Conservation (phyloP, 257 asterid species). For the Primulina huaijiensis region DNA sequence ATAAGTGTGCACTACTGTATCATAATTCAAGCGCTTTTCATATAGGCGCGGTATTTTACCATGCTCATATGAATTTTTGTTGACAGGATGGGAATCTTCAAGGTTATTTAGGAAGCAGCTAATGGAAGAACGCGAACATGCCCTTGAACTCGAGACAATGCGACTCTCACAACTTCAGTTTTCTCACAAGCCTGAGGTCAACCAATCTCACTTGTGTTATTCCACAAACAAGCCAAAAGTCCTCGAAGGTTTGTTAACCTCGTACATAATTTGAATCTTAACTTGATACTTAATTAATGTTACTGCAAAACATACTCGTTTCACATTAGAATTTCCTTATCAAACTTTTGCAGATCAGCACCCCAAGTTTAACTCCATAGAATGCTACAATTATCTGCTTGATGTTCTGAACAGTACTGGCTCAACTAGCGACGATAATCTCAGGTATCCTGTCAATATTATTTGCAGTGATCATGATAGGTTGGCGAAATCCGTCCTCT, state of each 20-base stretch:
- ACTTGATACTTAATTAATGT: not conserved
- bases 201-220: conserved; percentile 35
- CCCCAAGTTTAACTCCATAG: conserved; percentile 43
- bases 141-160: conserved; percentile 51
- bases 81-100: conserved; percentile 54
- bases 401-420: conserved; percentile 40
- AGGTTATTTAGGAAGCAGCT: conserved; percentile 46
- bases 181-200: conserved; percentile 33
- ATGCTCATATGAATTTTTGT: conserved; percentile 1
- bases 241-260: conserved; percentile 40
- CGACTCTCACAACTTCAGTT: conserved; percentile 63
- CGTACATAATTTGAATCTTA: not conserved
- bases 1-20: not conserved
- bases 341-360: conserved; percentile 37
- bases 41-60: not conserved
- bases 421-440: conserved; percentile 42
- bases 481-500: conserved; percentile 29
- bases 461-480: conserved; percentile 57
- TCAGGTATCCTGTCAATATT: conserved; percentile 34
- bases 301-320: not conserved
- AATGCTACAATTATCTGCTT: conserved; percentile 37
- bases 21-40: not conserved
- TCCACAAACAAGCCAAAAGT: conserved; percentile 49
- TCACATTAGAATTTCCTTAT: not conserved
- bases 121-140: conserved; percentile 47